A percentile compares a stretch with the other conserved stretches of the same genome.
phyloP scores from a whole-genome alignment of 768 basidiomycete genomes.

The Trametes villosa region DNA sequence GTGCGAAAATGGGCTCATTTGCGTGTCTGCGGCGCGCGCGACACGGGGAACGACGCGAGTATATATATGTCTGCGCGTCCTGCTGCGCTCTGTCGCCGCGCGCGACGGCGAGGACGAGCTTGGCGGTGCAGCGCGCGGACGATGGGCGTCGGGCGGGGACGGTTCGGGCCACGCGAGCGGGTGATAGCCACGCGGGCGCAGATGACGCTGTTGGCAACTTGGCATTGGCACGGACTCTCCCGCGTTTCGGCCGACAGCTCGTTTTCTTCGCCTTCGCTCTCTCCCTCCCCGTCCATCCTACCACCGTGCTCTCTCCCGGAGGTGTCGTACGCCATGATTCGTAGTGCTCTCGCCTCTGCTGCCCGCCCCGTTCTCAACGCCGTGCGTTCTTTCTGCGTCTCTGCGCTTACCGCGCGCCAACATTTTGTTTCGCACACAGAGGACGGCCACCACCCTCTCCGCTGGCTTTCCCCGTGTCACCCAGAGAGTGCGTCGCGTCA shows the following conservation, averaged over 20 bases:
- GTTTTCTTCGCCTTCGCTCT: conserved; percentile 16
- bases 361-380: conserved; percentile 59
- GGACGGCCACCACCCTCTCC: conserved; percentile 76
- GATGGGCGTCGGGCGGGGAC: conserved; percentile 13
- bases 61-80: not conserved
- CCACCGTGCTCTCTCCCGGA: conserved; percentile 8
- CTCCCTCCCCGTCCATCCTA: conserved; percentile 19
- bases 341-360: conserved; percentile 61
- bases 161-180: conserved; percentile 16
- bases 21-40: not conserved
- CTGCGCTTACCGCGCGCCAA: conserved; percentile 20
- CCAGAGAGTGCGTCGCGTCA: conserved; percentile 58
- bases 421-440: conserved; percentile 41
- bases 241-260: conserved; percentile 33
- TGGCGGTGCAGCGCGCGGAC: not conserved
- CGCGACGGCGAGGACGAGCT: not conserved
- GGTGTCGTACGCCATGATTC: conserved; percentile 54
- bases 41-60: not conserved
- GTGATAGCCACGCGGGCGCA: conserved; percentile 19
- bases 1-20: conserved; percentile 2
- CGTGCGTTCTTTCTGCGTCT: conserved; percentile 43
- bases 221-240: conserved; percentile 14
- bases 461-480: conserved; percentile 79
- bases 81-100: not conserved
- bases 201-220: conserved; percentile 22